Base-by-base conservation (phyloP, 768 basidiomycete genomes). In the Lentinula edodes region DNA sequence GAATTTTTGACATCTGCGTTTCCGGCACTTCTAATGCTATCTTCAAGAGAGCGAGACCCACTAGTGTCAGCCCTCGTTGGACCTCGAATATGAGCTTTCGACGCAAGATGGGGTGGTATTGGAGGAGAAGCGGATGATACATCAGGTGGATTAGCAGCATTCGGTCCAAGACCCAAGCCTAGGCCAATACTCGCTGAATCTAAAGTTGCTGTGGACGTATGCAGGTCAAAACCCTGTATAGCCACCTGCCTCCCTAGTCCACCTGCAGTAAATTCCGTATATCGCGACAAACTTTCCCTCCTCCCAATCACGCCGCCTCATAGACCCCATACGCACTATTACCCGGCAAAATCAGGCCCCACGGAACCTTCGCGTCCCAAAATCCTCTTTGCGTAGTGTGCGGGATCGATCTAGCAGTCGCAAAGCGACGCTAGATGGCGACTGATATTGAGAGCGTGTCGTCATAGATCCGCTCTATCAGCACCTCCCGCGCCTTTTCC, bases 251-350 rank as follows among this genome's bases (percentile, higher is more conserved):
- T n/a, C n/a, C n/a, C n/a, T n/a, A n/a, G n/a, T n/a, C n/a, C n/a
- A n/a, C n/a, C n/a, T n/a, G n/a, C n/a, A n/a, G n/a, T n/a, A n/a
- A n/a, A n/a, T n/a, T n/a, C n/a, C n/a, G n/a, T n/a, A n/a, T n/a
- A n/a, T 28, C 38, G n/a, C 18, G 53, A 39, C 60, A 67, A 58
- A 45, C 60, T 67, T 53, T 61, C 64, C 65, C 64, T 61, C 67
- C 56, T 41, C 35, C 38, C 58, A 66, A 66, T 56, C 36, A 39
- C 2, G 53, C 20, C 5, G 38, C 15, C n/a, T 20, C 38, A 23
- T 18, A 20, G 2, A 39, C 20, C 6, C 41, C 55, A 34, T 43
- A 56, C 4, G 55, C 39, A 23, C 3, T 43, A 43, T 56, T 42
- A 3, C 39, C 55, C 5, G 55, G 39, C 65, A 48, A 9, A 2